Base-by-base conservation (phyloP, 2,329 filamentous ascomycete genomes). In the Parastagonospora avenae region DNA sequence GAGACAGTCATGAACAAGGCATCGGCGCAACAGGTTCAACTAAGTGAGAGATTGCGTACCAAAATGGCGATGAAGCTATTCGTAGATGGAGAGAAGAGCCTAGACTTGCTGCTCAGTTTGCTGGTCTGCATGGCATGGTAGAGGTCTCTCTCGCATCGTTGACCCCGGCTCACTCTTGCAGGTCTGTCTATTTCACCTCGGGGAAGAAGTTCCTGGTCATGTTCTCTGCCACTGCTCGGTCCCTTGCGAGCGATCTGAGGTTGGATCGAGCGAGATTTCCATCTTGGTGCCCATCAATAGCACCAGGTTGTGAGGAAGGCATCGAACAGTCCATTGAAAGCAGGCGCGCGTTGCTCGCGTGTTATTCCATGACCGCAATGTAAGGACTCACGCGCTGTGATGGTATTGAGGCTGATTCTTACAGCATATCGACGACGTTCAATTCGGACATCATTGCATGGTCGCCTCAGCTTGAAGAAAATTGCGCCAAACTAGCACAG, bases 401-500 rank as follows among this genome's bases (percentile, higher is more conserved):
- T 33, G 31, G 35, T 24, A 15, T 59, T 54, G 33, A 35, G 31
- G 24, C 30, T 43, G 24, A 42, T 19, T 14, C 12, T 31, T 64
- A 47, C 40, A 64, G 65, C 4, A 60, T 68, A 3, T 59, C 63
- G 4, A 50, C 44, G 2, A 50, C 45, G 5, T 46, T 56, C 46
- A 43, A 51, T 4, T 46, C 77, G 42, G 82, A 85, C 45, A 61
- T 77, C 2, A 71, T 87, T 42, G 75, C 73, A 2, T 88, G 85
- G 85, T 85, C 79, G 0, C 58, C 79, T 1, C 79, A 85, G 44
- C 79, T 87, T 74, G 83, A 85, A 28, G 82, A 86, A 31, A 82
- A 79, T 31, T 70, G 87, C 1, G 67, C 75, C 4, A 56, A 76
- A 1, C 69, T 88, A 0, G 70, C 74, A 4, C 70, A 76, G 12